Base-by-base conservation (phyloP, 805 yeast genomes). In the Kregervanrija pseudodelftensis region DNA sequence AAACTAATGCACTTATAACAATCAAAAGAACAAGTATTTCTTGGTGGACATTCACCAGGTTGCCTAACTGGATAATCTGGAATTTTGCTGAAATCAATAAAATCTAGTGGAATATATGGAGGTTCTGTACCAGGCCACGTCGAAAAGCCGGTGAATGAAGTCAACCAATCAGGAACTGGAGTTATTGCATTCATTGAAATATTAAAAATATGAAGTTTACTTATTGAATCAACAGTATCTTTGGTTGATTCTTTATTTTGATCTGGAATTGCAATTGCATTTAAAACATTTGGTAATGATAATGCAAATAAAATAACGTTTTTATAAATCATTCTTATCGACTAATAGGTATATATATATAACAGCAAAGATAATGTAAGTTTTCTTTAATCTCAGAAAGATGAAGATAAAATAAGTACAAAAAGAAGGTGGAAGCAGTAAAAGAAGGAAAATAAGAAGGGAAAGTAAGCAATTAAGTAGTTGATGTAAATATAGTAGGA, bases 61-160 rank as follows among this genome's bases (percentile, higher is more conserved):
- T 59, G 52, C 54, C 84, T 79, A 1, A 63, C 59, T 16, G 73
- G 67, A 46, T 68, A 63, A 7, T 63, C 55, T 3, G 87, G 86
- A 17, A 86, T 68, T 28, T 58, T 56, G 5, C 55, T 49, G 39
- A 86, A 64, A 55, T 85, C 76, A 48, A 87, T 77, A 53, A 81
- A 83, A 52, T 80, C 85, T 49, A 86, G 64, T 2, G 95, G 89
- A 34, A 90, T 82, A 60, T 86, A 90, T 0, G 97, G 96, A 3
- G 97, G 96, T 43, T 80, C 80, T 37, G 76, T 59, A 0, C 83
- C 90, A 0, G 98, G 98, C 98, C 98, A 90, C 43, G 72, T 72
- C 0, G 52, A 63, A 42, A 88, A 57, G 0, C 91, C 90, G 1
- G 96, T 87, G 51, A 85, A 73, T 11, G 77, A 83, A 0, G 72